Base-by-base conservation (phyloP, 371 early-diverging fungal genomes). In the Coemansia sp. region DNA sequence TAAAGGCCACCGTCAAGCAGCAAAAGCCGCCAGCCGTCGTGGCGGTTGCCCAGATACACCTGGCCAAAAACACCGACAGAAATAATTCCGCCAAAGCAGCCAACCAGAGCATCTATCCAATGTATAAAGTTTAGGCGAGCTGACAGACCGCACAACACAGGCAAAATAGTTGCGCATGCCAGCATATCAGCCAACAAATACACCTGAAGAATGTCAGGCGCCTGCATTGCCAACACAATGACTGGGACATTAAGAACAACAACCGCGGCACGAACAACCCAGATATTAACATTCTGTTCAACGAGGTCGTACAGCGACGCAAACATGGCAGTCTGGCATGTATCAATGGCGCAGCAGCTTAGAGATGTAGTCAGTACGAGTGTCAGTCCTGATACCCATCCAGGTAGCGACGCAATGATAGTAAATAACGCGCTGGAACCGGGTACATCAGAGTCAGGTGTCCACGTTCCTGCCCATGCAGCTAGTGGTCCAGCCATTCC, bases 391-490 rank as follows among this genome's bases (percentile, higher is more conserved):
- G 76, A 67, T 0, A 82, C 68, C 82, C 82, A 82, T 5, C 66
- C 70, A 5, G 77, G 47, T 54, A 80, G 66, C 22, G 76, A 75
- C 3, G 79, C 68, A 29, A 82, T 68, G 6, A 82, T 59, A 0
- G 80, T 71, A 61, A 82, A 82, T 42, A 82, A 82, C 6, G 82
- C 73, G 64, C 69, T 69, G 56, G 67, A 73, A 0, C 82, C 82
- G 8, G 80, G 80, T 1, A 75, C 65, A 26, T 60, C 81, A n/a
- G 71, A 67, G 40, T 69, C 73, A 2, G 73, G 57, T 22, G 72
- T 62, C 80, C 82, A 82, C 11, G 77, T 72, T 13, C 82, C 82
- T 5, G 82, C 73, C 82, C 82, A 82, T 5, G 81, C 69, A 21
- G 75, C 72, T 58, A 82, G 63, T 24, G 76, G 78, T 1, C 82